These are phyloP conservation scores for Pyrus hybrid DNA, from an alignment of 331 rosid genomes.

Conservation along the genomic window DNA sequence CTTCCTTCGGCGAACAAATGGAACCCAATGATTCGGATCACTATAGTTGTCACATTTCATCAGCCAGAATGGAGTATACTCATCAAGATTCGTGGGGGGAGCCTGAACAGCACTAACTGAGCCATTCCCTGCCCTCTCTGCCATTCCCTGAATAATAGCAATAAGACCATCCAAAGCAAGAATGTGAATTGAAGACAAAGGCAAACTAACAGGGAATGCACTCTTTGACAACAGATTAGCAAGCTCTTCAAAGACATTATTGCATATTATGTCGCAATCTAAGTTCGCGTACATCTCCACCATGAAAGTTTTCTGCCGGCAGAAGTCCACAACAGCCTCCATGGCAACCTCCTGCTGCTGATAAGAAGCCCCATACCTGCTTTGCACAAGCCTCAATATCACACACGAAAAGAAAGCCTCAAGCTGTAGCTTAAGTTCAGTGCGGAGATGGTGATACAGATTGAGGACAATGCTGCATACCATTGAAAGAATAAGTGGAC, in stretches of 20 bases:
- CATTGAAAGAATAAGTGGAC: conserved; percentile 89
- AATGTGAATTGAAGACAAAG: conserved; percentile 75
- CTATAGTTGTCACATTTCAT: conserved; percentile 70
- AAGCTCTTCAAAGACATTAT: conserved; percentile 85
- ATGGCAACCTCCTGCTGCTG: conserved; percentile 96
- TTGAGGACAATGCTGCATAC: conserved; percentile 85
- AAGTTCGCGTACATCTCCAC: conserved; percentile 94
- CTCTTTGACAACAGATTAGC: conserved; percentile 90
- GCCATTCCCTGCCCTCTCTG: conserved; percentile 72
- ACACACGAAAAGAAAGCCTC: conserved; percentile 97
- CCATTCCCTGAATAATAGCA: conserved; percentile 94
- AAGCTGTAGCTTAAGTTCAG: conserved; percentile 83
- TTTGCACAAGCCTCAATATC: conserved; percentile 84
- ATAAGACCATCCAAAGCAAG: conserved; percentile 97
- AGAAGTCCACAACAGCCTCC: conserved; percentile 98
- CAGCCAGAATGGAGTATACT: conserved; percentile 91
- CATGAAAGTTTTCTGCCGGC: conserved; percentile 87
- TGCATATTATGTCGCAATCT: conserved; percentile 90
- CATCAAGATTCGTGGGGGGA: conserved; percentile 49
- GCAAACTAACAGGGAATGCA: conserved; percentile 92
- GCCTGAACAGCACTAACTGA: conserved; percentile 36
- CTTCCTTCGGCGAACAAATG: conserved; percentile 71
- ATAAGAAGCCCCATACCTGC: conserved; percentile 90
- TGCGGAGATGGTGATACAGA: conserved; percentile 79
- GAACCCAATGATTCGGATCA: conserved; percentile 82